Percentiles rank a stretch among this genome's conserved stretches.
Conservation (phyloP, 495 filamentous ascomycete species). For the Oidiodendron maius region DNA sequence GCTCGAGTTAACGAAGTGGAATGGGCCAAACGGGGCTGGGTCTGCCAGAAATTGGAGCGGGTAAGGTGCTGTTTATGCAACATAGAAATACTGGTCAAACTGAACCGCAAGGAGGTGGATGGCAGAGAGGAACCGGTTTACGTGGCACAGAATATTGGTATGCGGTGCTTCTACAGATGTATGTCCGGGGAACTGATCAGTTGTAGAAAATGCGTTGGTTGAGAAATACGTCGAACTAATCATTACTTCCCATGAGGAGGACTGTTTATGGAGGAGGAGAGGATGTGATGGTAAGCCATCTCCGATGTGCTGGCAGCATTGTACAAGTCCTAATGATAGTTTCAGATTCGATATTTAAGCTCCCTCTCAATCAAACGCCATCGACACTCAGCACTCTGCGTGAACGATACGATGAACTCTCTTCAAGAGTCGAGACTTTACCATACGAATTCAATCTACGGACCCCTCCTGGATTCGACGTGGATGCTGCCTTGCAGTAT, state of each 20-base stretch:
- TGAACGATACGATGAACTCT: conserved; percentile 54
- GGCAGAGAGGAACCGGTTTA: conserved; percentile 51
- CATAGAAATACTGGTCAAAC: conserved; percentile 72
- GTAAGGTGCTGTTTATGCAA: conserved; percentile 81
- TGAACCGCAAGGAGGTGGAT: conserved; percentile 64
- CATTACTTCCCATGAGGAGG: conserved; percentile 69
- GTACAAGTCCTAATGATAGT: conserved; percentile 24
- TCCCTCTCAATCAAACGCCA: conserved; percentile 49
- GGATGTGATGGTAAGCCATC: conserved; percentile 68
- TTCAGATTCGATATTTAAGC: conserved; percentile 38
- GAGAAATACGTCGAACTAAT: conserved; percentile 68
- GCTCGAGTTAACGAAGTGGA: conserved; percentile 78
- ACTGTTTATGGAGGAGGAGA: conserved; percentile 78
- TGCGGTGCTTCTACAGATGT: not conserved
- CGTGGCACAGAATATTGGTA: conserved; percentile 38
- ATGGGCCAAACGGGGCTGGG: conserved; percentile 95
- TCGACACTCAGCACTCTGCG: conserved; percentile 49
- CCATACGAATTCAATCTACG: conserved; percentile 48
- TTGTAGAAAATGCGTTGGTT: conserved; percentile 60
- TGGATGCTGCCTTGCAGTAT: conserved; percentile 43
- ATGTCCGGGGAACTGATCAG: conserved; percentile 1
- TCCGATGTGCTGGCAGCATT: not conserved
- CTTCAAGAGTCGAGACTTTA: conserved; percentile 36
- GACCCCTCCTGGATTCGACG: conserved; percentile 35
- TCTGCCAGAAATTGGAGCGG: conserved; percentile 72